phyloP scores from a whole-genome alignment of 495 filamentous ascomycete species.

The Lasiosphaeris hirsuta region DNA sequence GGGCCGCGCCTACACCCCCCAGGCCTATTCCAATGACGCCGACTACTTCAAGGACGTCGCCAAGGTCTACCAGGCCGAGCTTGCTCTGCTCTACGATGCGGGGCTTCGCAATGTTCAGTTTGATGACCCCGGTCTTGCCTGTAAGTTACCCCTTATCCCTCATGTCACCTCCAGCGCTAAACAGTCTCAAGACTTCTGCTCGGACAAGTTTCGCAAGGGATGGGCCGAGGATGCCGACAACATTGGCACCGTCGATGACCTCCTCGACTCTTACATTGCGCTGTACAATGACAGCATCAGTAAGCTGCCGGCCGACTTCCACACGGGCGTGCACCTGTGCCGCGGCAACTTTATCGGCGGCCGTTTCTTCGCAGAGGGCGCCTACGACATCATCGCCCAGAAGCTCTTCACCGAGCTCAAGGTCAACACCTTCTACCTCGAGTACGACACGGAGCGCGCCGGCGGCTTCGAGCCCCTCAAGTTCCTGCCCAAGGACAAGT shows the following conservation, averaged over 20 bases:
- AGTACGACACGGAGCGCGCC: conserved; percentile 73
- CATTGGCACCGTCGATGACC: conserved; percentile 50
- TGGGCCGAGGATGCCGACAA: conserved; percentile 62
- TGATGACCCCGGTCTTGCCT: conserved; percentile 74
- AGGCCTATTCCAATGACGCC: conserved; percentile 61
- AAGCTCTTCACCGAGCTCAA: conserved; percentile 75
- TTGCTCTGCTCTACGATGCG: conserved; percentile 64
- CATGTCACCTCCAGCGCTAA: not conserved
- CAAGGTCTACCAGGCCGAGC: conserved; percentile 62
- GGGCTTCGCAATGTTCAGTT: conserved; percentile 70
- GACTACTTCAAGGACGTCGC: conserved; percentile 76
- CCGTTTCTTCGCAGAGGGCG: conserved; percentile 76
- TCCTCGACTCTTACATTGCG: conserved; percentile 70
- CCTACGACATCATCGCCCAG: conserved; percentile 74
- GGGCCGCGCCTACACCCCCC: conserved; percentile 62
- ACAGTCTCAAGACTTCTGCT: conserved; percentile 63
- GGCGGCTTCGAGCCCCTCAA: conserved; percentile 78
- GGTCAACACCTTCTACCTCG: conserved; percentile 77
- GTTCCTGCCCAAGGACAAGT: conserved; percentile 67
- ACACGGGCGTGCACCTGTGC: conserved; percentile 76
- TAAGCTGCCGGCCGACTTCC: conserved; percentile 61
- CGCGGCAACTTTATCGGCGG: conserved; percentile 76
- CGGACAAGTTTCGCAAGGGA: conserved; percentile 66
- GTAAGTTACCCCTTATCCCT: conserved; percentile 41
- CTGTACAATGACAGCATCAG: conserved; percentile 73